Evolutionary conservation across 2,329 filamentous ascomycete species (phyloP).

Genomic region (Ustulina deusta): DNA sequence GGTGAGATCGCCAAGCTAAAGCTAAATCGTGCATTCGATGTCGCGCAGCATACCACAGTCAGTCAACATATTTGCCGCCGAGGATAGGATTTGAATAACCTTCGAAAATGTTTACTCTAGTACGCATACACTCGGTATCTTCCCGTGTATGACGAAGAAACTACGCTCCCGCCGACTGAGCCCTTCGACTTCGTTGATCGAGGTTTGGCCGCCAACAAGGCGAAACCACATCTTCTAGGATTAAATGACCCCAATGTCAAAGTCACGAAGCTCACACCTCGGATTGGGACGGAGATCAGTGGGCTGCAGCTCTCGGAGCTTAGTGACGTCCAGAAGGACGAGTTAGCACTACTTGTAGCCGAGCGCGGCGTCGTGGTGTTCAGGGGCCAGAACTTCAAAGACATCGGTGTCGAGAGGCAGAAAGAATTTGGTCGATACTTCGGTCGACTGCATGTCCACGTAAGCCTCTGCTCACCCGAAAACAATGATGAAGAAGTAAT

Average conservation of each 20-base stretch:
- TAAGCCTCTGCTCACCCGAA: slow-evolving; percentile 39
- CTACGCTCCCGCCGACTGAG: slow-evolving; percentile 54
- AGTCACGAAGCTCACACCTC: slow-evolving; percentile 46
- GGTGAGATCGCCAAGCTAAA: slow-evolving; percentile 43
- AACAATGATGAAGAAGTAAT: neutral
- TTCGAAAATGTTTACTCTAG: slow-evolving; percentile 36
- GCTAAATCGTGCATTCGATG: slow-evolving; percentile 44
- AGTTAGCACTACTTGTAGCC: slow-evolving; percentile 46
- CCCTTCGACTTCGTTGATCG: slow-evolving; percentile 57
- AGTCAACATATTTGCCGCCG: slow-evolving; percentile 15
- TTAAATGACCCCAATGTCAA: slow-evolving; percentile 46
- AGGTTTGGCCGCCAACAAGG: slow-evolving; percentile 56
- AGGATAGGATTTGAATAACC: neutral
- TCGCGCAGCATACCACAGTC: slow-evolving; percentile 43
- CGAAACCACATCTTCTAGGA: slow-evolving; percentile 55
- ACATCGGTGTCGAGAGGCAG: slow-evolving; percentile 54
- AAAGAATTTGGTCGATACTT: slow-evolving; percentile 56
- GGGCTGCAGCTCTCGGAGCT: slow-evolving; percentile 48
- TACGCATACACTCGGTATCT: slow-evolving; percentile 53
- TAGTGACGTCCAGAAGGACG: slow-evolving; percentile 46
- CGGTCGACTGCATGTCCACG: slow-evolving; percentile 56
- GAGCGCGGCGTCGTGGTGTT: slow-evolving; percentile 49
- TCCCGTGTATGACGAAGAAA: slow-evolving; percentile 53
- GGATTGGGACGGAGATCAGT: slow-evolving; percentile 46
- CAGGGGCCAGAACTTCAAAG: slow-evolving; percentile 51